Base-by-base conservation (phyloP, 495 filamentous ascomycete genomes). In the Cudoniella acicularis region DNA sequence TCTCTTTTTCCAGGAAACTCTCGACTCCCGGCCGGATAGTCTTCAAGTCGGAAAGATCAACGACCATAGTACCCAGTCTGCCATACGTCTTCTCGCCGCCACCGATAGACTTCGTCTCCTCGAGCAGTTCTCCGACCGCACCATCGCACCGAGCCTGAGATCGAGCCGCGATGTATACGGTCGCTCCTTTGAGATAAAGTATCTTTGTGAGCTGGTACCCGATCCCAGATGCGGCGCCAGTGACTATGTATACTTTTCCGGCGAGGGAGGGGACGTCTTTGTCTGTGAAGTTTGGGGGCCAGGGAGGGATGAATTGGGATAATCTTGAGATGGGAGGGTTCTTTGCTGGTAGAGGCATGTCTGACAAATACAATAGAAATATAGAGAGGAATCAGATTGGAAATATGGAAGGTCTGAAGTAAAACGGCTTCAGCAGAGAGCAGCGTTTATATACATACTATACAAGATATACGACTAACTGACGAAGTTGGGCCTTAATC, bases 41-140 rank as follows among this genome's bases (percentile, higher is more conserved):
- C 4, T 55, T 20, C 17, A 82, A 63, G 61, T 83, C 77, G 17
- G 61, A 60, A 10, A 82, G 70, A 58, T 79, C 72, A 22, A 83
- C 61, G 0, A 67, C 27, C 30, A 83, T 67, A 59, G 69, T 75
- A 18, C 70, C 67, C 3, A 83, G 58, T 3, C 58, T 41, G 17
- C 78, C 79, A n/a, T n/a, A n/a, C n/a, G n/a, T n/a, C 45, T 3
- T 63, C 63, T 24, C 23, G 20, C 18, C 18, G 24, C 10, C 4
- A n/a, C 10, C 23, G 6, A 16, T 3, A 23, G 10, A 13, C 3
- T 21, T 50, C 21, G 60, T 40, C 21, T 56, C 13, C 1, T 13
- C 24, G 40, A 67, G 20, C 18, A 77, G 62, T 17, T 63, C 58
- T 17, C 63, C 40, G 52, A 83, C 81, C 0, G 73, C 77, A 2